Base-by-base conservation (phyloP, 2,329 filamentous ascomycete species). In the Aureobasidium sp. region DNA sequence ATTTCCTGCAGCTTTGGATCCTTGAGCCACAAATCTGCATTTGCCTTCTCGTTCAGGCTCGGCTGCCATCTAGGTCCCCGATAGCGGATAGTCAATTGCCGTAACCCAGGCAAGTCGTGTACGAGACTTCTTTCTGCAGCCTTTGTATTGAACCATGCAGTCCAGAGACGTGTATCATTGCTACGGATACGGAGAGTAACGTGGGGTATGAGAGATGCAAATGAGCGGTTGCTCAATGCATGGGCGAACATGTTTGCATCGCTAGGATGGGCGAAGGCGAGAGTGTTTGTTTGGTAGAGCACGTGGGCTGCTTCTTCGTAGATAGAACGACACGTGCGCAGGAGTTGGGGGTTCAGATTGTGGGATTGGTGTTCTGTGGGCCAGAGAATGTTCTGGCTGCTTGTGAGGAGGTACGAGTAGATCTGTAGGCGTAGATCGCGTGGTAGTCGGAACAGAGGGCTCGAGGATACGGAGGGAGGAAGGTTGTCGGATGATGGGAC, bases 241-340 rank as follows among this genome's bases (percentile, higher is more conserved):
- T 70, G 70, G 1, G 69, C 69, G 61, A 75, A 75, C 66, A 75
- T 72, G 65, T 75, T 75, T 10, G 71, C 72, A 63, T 75, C 73
- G 46, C 66, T 69, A 5, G 73, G 72, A 63, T 75, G 73, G 62
- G 70, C 67, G 62, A 75, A 75, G 23, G 68, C 67, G 29, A 74
- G 62, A n/a, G 63, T 66, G 64, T 74, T 75, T 59, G 66, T 64
- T 17, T 67, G 66, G 67, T 75, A 75, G n/a, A 75, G 71, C 41
- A 75, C 50, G 9, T 68, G 69, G 26, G 68, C 68, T 6, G 71
- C 65, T 64, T 75, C 73, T 42, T 67, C 66, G 55, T 72, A 66
- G 39, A 75, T 64, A 56, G 70, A 64, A 32, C 66, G 66, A 64
- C 69, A 71, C 10, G 67, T 67, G 34, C 69, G 64, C 37, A 75